Conservation (phyloP, 2,329 filamentous ascomycete genomes). For the Fusarium avenaceum region DNA sequence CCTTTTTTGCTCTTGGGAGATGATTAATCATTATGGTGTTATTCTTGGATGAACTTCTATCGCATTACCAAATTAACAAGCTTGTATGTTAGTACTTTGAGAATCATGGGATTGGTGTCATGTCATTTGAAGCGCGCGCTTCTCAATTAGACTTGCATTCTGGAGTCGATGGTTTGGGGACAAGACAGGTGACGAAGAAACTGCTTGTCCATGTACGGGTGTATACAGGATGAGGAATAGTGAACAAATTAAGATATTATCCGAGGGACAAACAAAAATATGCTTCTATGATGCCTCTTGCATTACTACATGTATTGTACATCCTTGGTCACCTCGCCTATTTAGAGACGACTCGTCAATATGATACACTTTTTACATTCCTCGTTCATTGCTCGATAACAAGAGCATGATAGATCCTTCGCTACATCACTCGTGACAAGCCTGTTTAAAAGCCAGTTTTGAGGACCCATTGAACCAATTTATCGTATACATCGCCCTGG, state of each 20-base stretch:
- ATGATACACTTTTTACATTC: slow-evolving; percentile 48
- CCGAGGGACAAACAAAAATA: slow-evolving; percentile 42
- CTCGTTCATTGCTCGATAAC: slow-evolving; percentile 5
- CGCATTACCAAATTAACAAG: slow-evolving; percentile 34
- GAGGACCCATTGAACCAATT: slow-evolving; percentile 52
- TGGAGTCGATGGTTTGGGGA: slow-evolving; percentile 48
- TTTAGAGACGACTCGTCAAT: slow-evolving; percentile 42
- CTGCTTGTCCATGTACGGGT: slow-evolving; percentile 37
- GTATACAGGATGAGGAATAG: slow-evolving; percentile 46
- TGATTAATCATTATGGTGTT: slow-evolving; percentile 46
- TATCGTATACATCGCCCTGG: slow-evolving; percentile 54
- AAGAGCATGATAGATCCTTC: neutral
- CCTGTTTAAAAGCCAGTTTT: slow-evolving; percentile 53
- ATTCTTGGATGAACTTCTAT: slow-evolving; percentile 39
- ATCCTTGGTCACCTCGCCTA: slow-evolving; percentile 43
- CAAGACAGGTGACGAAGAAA: slow-evolving; percentile 43
- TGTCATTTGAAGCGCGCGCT: slow-evolving; percentile 48
- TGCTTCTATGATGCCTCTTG: slow-evolving; percentile 43
- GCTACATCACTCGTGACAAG: neutral
- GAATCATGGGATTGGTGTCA: slow-evolving; percentile 46
- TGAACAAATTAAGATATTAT: slow-evolving; percentile 47
- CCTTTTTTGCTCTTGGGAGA: slow-evolving; percentile 66
- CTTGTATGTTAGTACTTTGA: slow-evolving; percentile 51
- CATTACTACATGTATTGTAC: slow-evolving; percentile 52
- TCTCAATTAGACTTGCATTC: slow-evolving; percentile 51